phyloP scores from a whole-genome alignment of 345 rosid genomes.

The Camelina sativa region DNA sequence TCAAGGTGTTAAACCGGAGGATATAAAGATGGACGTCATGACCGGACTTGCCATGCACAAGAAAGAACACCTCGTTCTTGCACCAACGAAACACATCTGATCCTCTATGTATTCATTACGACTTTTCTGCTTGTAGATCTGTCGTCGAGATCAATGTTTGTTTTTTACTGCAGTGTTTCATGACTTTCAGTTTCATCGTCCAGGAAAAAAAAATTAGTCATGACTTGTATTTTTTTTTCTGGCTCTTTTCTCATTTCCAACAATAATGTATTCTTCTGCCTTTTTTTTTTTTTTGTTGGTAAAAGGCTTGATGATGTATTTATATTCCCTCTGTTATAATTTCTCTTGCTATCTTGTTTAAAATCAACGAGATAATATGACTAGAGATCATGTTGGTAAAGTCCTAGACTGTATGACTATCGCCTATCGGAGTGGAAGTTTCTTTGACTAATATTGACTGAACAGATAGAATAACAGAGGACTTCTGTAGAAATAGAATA shows the following conservation, averaged over 20 bases:
- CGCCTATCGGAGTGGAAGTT: neutral
- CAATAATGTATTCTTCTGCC: slow-evolving; percentile 15
- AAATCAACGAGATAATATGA: neutral
- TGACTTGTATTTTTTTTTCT: neutral
- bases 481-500: no score
- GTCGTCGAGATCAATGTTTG: neutral
- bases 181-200: neutral
- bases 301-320: neutral
- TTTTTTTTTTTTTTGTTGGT: neutral
- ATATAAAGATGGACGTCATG: slow-evolving; percentile 46
- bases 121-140: slow-evolving; percentile 6
- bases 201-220: neutral
- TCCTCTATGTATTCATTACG: neutral
- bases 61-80: slow-evolving; percentile 42
- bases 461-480: no score
- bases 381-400: neutral
- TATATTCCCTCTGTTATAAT: neutral
- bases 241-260: neutral
- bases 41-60: slow-evolving; percentile 47
- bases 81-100: slow-evolving; percentile 29
- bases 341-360: neutral
- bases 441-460: neutral
- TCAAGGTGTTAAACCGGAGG: slow-evolving; percentile 37
- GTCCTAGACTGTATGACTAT: neutral
- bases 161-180: neutral